A percentile compares a stretch with the other conserved stretches of the same genome.
phyloP scores from a whole-genome alignment of 2,329 filamentous ascomycete genomes.

The Ophiocordyceps polyrhachis-furcata region DNA sequence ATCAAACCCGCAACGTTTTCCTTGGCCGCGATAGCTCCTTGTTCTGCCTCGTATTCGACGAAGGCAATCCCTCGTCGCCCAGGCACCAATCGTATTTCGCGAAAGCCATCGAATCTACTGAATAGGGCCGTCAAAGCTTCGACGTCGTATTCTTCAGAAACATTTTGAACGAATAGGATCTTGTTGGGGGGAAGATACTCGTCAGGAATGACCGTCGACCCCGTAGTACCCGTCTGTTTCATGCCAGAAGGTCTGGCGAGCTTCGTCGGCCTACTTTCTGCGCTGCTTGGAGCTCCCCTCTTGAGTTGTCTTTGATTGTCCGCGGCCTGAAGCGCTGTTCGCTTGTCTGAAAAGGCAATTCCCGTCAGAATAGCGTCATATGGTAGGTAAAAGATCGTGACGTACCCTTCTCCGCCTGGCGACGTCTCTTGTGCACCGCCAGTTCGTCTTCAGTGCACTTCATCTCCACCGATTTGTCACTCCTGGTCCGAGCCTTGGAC shows the following conservation, averaged over 20 bases:
- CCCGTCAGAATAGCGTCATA: background rate
- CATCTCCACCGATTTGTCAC: slow-evolving; percentile 68
- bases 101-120: slow-evolving; percentile 79
- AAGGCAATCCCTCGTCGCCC: slow-evolving; percentile 81
- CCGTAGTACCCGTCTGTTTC: slow-evolving; percentile 53
- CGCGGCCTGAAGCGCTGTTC: slow-evolving; percentile 65
- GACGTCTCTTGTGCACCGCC: slow-evolving; percentile 67
- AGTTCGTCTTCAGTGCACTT: slow-evolving; percentile 64
- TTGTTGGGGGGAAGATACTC: slow-evolving; percentile 97
- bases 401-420: slow-evolving; percentile 78
- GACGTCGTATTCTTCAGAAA: slow-evolving; percentile 72
- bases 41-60: slow-evolving; percentile 85
- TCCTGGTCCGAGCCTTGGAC: slow-evolving; percentile 62
- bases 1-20: slow-evolving; percentile 78
- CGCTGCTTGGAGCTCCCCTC: slow-evolving; percentile 29
- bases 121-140: slow-evolving; percentile 69
- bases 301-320: slow-evolving; percentile 65
- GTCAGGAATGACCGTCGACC: slow-evolving; percentile 62
- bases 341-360: slow-evolving; percentile 31
- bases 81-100: slow-evolving; percentile 77
- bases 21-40: slow-evolving; percentile 80
- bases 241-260: slow-evolving; percentile 41
- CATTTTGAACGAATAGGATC: slow-evolving; percentile 81
- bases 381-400: background rate
- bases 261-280: slow-evolving; percentile 44